These are phyloP conservation scores for Entoloma clypeatum DNA, from an alignment of 1,284 basidiomycete genomes.

Conservation along the genomic window DNA sequence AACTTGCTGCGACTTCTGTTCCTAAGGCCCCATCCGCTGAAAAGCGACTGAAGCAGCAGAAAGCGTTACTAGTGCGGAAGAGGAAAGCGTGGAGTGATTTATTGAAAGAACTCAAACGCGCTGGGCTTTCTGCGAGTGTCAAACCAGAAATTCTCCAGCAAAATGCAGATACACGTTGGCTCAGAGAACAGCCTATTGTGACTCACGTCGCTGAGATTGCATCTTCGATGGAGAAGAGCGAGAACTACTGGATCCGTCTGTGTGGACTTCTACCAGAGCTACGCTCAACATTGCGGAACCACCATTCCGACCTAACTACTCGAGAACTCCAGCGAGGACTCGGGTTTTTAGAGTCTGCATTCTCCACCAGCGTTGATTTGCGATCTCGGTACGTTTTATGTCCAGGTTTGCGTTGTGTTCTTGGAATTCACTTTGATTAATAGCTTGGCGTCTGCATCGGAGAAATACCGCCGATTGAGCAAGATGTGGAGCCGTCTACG, in stretches of 20 bases:
- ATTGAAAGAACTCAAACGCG: constrained; percentile 82
- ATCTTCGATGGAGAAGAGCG: constrained; percentile 38
- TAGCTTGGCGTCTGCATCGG: constrained; percentile 37
- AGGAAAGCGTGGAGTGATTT: constrained; percentile 90
- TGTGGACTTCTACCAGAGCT: constrained; percentile 68
- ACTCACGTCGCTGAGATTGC: constrained; percentile 18
- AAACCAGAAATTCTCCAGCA: constrained; percentile 68
- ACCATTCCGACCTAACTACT: constrained; percentile 81
- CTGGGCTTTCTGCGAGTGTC: constrained; percentile 74
- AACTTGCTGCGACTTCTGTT: constrained; percentile 55
- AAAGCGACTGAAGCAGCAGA: constrained; percentile 70
- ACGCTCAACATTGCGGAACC: constrained; percentile 60
- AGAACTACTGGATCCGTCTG: constrained; percentile 74
- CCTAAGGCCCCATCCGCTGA: constrained; percentile 47
- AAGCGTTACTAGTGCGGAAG: constrained; percentile 80
- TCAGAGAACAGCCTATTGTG: constrained; percentile 59
- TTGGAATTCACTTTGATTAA: constrained; percentile 9
- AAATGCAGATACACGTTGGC: constrained; percentile 64
- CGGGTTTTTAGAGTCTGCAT: constrained; percentile 77
- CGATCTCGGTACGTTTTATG: constrained; percentile 39
- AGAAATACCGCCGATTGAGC: constrained; percentile 25
- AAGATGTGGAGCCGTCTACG: constrained; percentile 26
- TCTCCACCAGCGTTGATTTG: constrained; percentile 57
- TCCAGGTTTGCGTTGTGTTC: constrained; percentile 3
- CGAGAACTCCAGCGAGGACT: constrained; percentile 83